phyloP scores from a whole-genome alignment of 2,329 filamentous ascomycete genomes.

The Penicillium paneum region DNA sequence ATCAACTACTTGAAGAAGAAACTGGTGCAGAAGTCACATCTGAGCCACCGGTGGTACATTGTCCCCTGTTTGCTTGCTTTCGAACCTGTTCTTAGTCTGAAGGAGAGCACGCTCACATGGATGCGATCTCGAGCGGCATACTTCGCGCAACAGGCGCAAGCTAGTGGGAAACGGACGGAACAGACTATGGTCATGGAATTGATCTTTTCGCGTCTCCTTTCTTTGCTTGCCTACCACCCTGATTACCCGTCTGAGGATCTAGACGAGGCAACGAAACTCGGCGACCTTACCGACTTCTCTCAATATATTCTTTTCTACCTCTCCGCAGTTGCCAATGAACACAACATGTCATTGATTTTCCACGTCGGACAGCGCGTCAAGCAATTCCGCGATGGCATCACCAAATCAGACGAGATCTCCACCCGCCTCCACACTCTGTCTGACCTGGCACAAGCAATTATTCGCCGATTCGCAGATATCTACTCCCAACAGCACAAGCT shows the following conservation, averaged over 20 bases:
- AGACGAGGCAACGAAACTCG: conserved; percentile 47
- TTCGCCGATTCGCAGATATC: conserved; percentile 81
- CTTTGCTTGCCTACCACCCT: conserved; percentile 87
- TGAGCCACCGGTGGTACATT: conserved; percentile 83
- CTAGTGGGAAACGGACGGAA: conserved; percentile 39
- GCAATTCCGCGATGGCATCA: conserved; percentile 77
- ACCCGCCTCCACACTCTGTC: conserved; percentile 73
- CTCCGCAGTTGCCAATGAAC: conserved; percentile 73
- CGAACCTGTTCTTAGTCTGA: conserved; percentile 73
- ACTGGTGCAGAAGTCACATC: conserved; percentile 54
- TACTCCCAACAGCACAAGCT: conserved; percentile 65
- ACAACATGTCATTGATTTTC: conserved; percentile 84
- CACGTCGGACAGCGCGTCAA: conserved; percentile 92
- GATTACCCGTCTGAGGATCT: conserved; percentile 61
- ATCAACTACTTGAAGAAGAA: conserved; percentile 79
- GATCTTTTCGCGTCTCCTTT: conserved; percentile 76
- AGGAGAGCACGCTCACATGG: conserved; percentile 78
- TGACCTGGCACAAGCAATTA: conserved; percentile 77
- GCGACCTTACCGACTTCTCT: conserved; percentile 71
- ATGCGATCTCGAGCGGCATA: conserved; percentile 73
- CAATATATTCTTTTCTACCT: conserved; percentile 90
- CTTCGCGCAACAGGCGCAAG: conserved; percentile 52
- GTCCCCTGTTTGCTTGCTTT: conserved; percentile 89
- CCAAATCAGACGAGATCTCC: conserved; percentile 48
- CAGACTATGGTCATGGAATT: conserved; percentile 71